Evolutionary conservation across 2,329 filamentous ascomycete genomes (phyloP), one percentile per base, ranked within the genome.

Genomic region (Hymenoscyphus fructigenus): DNA sequence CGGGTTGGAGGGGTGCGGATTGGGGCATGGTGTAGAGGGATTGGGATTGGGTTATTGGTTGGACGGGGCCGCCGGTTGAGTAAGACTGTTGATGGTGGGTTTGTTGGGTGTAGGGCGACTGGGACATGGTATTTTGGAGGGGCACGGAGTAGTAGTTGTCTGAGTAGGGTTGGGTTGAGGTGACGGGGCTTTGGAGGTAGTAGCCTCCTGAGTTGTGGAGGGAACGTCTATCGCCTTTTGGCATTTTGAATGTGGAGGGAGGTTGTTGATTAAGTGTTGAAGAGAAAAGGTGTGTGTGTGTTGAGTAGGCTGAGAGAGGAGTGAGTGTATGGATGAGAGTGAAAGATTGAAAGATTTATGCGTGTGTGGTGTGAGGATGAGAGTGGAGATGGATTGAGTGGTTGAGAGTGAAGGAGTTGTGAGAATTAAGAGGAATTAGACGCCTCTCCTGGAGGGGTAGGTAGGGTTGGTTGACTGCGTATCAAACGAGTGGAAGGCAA

Each of bases 371-470:
- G 50, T 32, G 55, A 29, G 41, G 32, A 36, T 57, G 32, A 41
- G 29, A 28, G 29, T 56, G 17, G 41, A 61, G 29, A 28, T 17
- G 15, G 59, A 26, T 10, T 53, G 61, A 26, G 44, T 62, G 61
- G 50, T 60, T 57, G 57, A 41, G 53, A 44, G 53, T 32, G 34
- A 64, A 56, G 17, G 59, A 62, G 61, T 44, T 55, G 29, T 29
- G 57, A 62, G 68, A 68, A 28, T 72, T 72, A 68, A 10, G 20
- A 53, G 62, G 62, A 60, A 71, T 69, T 71, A 70, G 66, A 66
- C 58, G 63, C 72, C 72, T 71, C 71, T 66, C 68, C 71, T 60
- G 71, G 72, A 73, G 71, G 67, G 17, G 34, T 29, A 9, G 41
- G n/a, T n/a, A n/a, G 41, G 17, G 47, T 50, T 15, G 17, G 47